A percentile compares a stretch with the other conserved stretches of the same genome.
These are phyloP conservation scores for Cordyceps pruinosa DNA, from an alignment of 2,329 filamentous ascomycete genomes.

Conservation along the genomic window DNA sequence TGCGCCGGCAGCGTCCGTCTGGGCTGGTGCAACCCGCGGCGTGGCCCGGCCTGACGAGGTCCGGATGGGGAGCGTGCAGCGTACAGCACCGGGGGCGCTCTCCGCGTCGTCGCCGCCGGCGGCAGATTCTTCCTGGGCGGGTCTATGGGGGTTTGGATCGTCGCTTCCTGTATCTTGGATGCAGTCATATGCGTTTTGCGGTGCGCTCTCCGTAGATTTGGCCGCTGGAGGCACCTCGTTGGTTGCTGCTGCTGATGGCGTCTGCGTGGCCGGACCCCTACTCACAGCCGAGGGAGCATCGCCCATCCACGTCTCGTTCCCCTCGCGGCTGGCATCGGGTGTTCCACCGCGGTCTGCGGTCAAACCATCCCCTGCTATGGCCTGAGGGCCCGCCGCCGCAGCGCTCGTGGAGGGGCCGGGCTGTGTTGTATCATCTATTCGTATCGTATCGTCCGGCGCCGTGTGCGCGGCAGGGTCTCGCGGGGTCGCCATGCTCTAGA, in stretches of 20 bases:
- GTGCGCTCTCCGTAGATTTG: conserved; percentile 10
- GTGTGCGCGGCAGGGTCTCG: conserved; percentile 7
- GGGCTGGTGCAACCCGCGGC: neutral
- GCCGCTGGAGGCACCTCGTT: conserved; percentile 23
- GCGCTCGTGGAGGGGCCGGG: neutral
- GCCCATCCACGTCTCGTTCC: conserved; percentile 39
- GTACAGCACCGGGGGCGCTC: conserved; percentile 1
- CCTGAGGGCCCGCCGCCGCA: neutral
- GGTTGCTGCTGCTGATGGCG: neutral
- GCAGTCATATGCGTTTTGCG: neutral
- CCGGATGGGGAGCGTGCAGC: conserved; percentile 14
- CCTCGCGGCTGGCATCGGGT: conserved; percentile 32
- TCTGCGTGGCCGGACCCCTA: neutral
- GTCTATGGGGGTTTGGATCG: neutral
- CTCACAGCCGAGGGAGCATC: conserved; percentile 39
- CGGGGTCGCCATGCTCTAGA: conserved; percentile 9
- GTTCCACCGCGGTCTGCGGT: conserved; percentile 33
- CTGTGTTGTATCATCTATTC: neutral
- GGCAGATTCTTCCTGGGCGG: neutral
- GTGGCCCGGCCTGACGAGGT: conserved; percentile 14
- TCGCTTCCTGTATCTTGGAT: neutral
- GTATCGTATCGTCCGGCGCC: neutral
- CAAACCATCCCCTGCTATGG: neutral
- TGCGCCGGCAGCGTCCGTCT: neutral
- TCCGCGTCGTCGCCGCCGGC: neutral